These are phyloP conservation scores for Nicotiana undulata DNA, from an alignment of 257 asterid species.

Conservation along the genomic window DNA sequence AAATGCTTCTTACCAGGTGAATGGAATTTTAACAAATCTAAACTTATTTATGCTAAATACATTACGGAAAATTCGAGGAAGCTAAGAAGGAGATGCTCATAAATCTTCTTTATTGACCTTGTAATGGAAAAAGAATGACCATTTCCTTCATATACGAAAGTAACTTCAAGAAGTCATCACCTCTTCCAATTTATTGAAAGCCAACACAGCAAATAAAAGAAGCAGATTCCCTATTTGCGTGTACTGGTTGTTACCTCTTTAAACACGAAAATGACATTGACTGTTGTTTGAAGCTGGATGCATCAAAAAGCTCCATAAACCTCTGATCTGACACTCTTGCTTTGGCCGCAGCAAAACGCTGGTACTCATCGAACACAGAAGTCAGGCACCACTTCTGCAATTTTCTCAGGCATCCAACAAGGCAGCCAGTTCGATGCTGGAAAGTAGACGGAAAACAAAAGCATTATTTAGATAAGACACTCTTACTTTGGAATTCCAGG, in stretches of 20 bases:
- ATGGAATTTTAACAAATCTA: not conserved
- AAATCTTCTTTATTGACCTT: conserved; percentile 5
- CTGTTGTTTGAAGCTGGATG: conserved; percentile 40
- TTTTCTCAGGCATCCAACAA: conserved; percentile 84
- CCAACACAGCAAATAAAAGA: not conserved
- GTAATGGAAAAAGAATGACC: not conserved
- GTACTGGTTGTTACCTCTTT: conserved; percentile 28
- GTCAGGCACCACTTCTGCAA: conserved; percentile 74
- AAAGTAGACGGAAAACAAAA: conserved; percentile 4
- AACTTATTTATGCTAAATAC: not conserved
- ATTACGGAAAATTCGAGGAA: not conserved
- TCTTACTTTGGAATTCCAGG: not conserved
- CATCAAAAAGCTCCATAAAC: conserved; percentile 78
- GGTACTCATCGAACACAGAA: conserved; percentile 84
- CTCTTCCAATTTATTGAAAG: not conserved
- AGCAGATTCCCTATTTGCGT: not conserved
- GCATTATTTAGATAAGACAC: not conserved
- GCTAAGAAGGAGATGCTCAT: not conserved
- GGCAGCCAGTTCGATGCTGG: conserved; percentile 92
- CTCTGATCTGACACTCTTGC: conserved; percentile 80
- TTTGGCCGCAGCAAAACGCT: conserved; percentile 82
- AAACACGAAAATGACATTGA: conserved; percentile 39
- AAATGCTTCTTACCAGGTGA: not conserved
- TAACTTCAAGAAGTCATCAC: conserved; percentile 5
- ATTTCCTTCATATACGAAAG: not conserved